Base-by-base conservation (phyloP, 306 rosid genomes). In the Quercus engelmannii region DNA sequence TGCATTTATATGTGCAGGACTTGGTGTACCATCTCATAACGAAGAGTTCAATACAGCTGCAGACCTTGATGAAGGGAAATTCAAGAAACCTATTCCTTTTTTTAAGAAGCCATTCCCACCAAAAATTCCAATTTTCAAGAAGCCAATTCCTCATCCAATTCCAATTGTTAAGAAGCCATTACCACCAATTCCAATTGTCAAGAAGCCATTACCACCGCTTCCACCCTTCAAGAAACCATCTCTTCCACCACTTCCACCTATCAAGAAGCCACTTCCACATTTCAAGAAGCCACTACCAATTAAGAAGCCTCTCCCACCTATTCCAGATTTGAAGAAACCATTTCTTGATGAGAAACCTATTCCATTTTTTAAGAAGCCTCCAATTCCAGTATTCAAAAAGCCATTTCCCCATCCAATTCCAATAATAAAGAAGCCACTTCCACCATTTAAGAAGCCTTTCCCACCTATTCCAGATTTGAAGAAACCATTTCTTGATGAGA, bases 251-350 rank as follows among this genome's bases (percentile, higher is more conserved):
- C 3, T 70, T 70, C 41, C 81, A 18, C 14, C 26, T 33, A 56
- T 78, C n/a, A 57, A 78, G 71, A 69, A 78, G 20, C 75, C 81
- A 46, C 12, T 46, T 10, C 52, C 52, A 49, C 3, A 2, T 43
- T 43, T 43, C 3, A 83, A 83, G 80, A 82, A 71, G 75, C 74
- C 85, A 65, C 9, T 56, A 38, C 80, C 83, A 18, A 0, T 59
- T 8, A 68, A 28, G 82, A 69, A 59, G 35, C 77, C 64, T 46
- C 19, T 78, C 11, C 82, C 30, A 57, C 63, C 61, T 23, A 4
- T 8, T 69, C 76, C 76, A 71, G 46, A 70, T 31, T 18, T 61
- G 51, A 69, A 43, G 61, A 49, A 46, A 7, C 59, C 67, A 21
- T 13, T 25, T 14, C 54, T 51, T 46, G 14, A 46, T 46, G 52